phyloP scores from a whole-genome alignment of 2,329 filamentous ascomycete species.

The Phialocephala subalpina region DNA sequence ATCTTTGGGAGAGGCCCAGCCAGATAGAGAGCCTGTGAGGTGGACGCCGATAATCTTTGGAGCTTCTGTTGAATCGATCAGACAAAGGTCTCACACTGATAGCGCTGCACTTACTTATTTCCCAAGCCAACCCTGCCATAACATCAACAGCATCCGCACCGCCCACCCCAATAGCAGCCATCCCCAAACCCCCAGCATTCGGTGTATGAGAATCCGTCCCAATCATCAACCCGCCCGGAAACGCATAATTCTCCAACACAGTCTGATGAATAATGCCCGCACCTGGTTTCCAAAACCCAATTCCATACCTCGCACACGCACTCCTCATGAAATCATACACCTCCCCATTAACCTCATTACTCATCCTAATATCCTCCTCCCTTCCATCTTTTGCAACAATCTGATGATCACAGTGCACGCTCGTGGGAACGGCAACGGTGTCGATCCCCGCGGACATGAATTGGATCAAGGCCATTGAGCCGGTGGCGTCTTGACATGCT shows the following conservation, averaged over 20 bases:
- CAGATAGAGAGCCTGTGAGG: conserved; percentile 42
- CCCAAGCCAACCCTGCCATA: conserved; percentile 46
- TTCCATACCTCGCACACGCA: conserved; percentile 51
- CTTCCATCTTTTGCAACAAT: conserved; percentile 46
- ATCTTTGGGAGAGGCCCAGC: conserved; percentile 46
- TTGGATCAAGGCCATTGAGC: conserved; percentile 52
- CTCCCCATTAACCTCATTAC: conserved; percentile 41
- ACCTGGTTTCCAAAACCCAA: conserved; percentile 48
- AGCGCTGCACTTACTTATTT: conserved; percentile 31
- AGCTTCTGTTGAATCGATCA: not conserved
- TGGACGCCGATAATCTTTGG: conserved; percentile 44
- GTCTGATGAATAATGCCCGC: conserved; percentile 49
- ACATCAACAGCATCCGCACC: conserved; percentile 42
- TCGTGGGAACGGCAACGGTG: conserved; percentile 49
- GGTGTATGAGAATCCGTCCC: conserved; percentile 50
- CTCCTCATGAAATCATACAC: conserved; percentile 46
- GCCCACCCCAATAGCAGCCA: conserved; percentile 47
- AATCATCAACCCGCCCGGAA: conserved; percentile 47
- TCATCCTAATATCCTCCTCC: conserved; percentile 43
- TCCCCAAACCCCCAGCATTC: conserved; percentile 47
- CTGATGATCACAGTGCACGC: conserved; percentile 41
- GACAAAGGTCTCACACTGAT: conserved; percentile 33
- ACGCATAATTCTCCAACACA: conserved; percentile 50
- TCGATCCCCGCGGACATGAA: conserved; percentile 52
- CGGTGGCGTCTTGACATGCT: conserved; percentile 53